Evolutionary conservation across 495 filamentous ascomycete species (phyloP).

Genomic region (Jackrogersella minutella): DNA sequence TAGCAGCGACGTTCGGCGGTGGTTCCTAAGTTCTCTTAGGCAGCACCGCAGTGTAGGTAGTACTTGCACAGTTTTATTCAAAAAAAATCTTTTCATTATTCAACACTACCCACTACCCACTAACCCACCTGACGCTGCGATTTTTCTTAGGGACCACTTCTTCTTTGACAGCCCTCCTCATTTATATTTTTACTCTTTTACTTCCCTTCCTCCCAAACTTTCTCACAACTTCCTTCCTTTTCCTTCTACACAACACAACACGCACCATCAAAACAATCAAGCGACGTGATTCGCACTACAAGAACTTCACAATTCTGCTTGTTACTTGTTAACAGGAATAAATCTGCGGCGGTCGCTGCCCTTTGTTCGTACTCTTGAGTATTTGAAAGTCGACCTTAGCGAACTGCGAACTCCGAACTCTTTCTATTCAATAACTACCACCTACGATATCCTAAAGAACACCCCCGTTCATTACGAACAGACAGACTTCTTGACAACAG

Average conservation of each 20-base stretch:
- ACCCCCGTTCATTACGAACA: background rate
- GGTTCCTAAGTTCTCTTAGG: too few relatives aligned
- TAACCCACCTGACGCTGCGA: too few relatives aligned
- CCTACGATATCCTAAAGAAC: conserved; percentile 1
- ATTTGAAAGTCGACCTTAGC: conserved; percentile 6
- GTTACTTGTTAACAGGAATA: conserved; percentile 25
- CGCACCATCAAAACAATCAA: conserved; percentile 7
- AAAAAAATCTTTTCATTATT: conserved; percentile 24
- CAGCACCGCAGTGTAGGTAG: too few relatives aligned
- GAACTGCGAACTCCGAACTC: background rate
- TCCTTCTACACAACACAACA: background rate
- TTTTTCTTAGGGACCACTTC: conserved; percentile 17
- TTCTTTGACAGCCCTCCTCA: conserved; percentile 37
- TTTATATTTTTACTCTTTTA: conserved; percentile 18
- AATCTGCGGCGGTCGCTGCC: conserved; percentile 18
- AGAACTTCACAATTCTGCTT: conserved; percentile 11
- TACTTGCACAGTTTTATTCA: conserved; percentile 28
- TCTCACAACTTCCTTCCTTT: conserved; percentile 23
- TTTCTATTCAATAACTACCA: background rate
- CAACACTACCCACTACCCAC: background rate
- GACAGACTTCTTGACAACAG: background rate
- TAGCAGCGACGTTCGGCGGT: background rate
- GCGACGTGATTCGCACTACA: conserved; percentile 5
- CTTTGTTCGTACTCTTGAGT: conserved; percentile 5
- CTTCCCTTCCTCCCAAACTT: conserved; percentile 17